Evolutionary conservation across 2,329 filamentous ascomycete species (phyloP).

Genomic region (Davidsoniella eucalypti): DNA sequence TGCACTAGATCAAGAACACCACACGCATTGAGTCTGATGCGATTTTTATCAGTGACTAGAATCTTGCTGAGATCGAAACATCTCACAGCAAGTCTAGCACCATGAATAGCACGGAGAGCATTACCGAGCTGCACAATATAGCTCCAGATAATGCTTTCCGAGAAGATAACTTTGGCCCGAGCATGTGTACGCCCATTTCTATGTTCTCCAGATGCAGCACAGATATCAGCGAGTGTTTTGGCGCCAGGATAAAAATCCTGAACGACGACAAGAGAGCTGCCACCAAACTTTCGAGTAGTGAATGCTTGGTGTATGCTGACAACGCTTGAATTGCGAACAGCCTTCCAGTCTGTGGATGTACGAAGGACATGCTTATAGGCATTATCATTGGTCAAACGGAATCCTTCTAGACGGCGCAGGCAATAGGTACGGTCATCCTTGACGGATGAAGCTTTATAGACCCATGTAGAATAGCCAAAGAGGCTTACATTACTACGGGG

Average conservation of each 20-base stretch:
- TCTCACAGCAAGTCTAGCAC: slow-evolving; percentile 63
- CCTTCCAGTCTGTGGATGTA: slow-evolving; percentile 77
- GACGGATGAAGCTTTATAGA: slow-evolving; percentile 82
- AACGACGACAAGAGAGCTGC: slow-evolving; percentile 79
- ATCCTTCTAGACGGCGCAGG: slow-evolving; percentile 48
- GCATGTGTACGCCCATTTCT: slow-evolving; percentile 5
- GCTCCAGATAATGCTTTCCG: slow-evolving; percentile 70
- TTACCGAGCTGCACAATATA: slow-evolving; percentile 87
- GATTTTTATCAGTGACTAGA: slow-evolving; percentile 76
- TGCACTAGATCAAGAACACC: slow-evolving; percentile 80
- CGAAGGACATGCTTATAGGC: slow-evolving; percentile 75
- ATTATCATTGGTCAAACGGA: slow-evolving; percentile 64
- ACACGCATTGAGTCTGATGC: slow-evolving; percentile 75
- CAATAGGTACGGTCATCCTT: slow-evolving; percentile 85
- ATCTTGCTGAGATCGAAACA: slow-evolving; percentile 81
- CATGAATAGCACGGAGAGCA: slow-evolving; percentile 74
- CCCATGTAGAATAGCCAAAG: slow-evolving; percentile 83
- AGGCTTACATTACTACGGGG: slow-evolving; percentile 57
- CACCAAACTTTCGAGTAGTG: slow-evolving; percentile 80
- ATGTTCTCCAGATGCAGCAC: slow-evolving; percentile 32
- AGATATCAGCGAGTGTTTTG: slow-evolving; percentile 74
- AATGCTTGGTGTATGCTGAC: slow-evolving; percentile 86
- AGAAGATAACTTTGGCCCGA: slow-evolving; percentile 32
- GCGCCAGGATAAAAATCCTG: slow-evolving; percentile 86
- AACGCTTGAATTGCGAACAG: slow-evolving; percentile 63